Evolutionary conservation across 345 rosid species (phyloP), one percentile per base, ranked within the genome.

Genomic region (Citrus maxima): DNA sequence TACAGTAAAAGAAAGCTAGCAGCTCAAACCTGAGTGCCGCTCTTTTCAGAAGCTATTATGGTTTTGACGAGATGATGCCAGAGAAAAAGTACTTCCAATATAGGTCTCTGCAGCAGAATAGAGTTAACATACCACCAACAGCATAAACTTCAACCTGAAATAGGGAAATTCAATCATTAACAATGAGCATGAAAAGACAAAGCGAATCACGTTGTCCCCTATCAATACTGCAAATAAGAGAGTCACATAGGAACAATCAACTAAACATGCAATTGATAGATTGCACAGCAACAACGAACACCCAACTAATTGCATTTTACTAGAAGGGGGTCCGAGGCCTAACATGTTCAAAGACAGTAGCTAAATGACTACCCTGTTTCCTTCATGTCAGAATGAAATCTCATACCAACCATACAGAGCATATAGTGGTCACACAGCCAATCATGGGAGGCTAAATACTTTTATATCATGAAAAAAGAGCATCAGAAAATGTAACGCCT

Each of bases 21-120:
- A 61, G 73, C 62, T 84, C 87, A 76, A 82, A 89, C 91, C 89
- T 82, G 82, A 72, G 32, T 58, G 84, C 66, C 12, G 76, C 67
- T 38, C 69, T 66, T 21, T 73, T 28, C 38, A 54, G 54, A 56
- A 69, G 64, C 72, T 71, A 19, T 62, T 60, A 73, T 62, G 67
- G 72, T 51, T 72, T 59, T 69, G 64, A 40, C 9, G 61, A 16
- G 70, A 74, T 65, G 24, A 66, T 58, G 66, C 37, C 63, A 63
- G 59, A 42, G 71, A 63, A 72, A 64, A 69, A 18, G 66, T 77
- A 24, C 77, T 32, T 63, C 77, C 34, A 68, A 72, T 69, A 28
- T 64, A 54, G 61, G 37, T 46, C 74, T 54, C 58, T 62, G 69
- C 64, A 34, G 77, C 32, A 34, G 60, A 65, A 19, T 19, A 37